Base-by-base conservation (phyloP, 768 basidiomycete species). In the Psilocybe subaeruginosa region DNA sequence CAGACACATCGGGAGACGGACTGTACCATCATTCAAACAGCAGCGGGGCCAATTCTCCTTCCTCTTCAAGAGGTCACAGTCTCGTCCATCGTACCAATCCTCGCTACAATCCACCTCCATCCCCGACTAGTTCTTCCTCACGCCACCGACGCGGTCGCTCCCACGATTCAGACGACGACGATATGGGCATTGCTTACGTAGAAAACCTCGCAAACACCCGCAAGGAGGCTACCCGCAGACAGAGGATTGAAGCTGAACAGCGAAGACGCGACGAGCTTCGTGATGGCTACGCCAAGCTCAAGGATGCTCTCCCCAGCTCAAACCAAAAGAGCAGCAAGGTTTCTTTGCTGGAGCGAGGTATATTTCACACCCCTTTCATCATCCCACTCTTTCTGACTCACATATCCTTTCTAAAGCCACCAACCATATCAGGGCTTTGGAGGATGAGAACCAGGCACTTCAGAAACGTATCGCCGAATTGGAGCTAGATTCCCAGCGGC, bases 241-340 rank as follows among this genome's bases (percentile, higher is more conserved):
- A 93, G 74, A 82, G 92, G 56, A 93, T 94, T 59, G 91, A 94
- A 77, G 92, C 92, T n/a, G 92, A 94, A 74, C 91, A 95, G 78
- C 81, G 93, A 48, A 82, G 94, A 60, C 83, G 94, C 65, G 93
- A 95, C 74, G 94, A 95, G 75, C 82, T 95, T 62, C 84, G 94
- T 62, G 93, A 96, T 69, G 93, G 92, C 29, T 96, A 95, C 75
- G 89, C 90, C 37, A 88, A 90, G 70, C 79, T 96, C 74, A 93
- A 93, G 76, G 92, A 94, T 63, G 90, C 91, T 27, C 80, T 96
- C 6, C 94, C 94, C 2, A 83, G 89, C 56, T 91, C 90, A 11
- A 94, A 93, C 75, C 92, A 94, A 80, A 93, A 95, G 78, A 89
- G 90, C 73, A 93, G 91, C 78, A 96, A 96, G 72, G 91, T 94